Evolutionary conservation across 345 rosid species (phyloP).

Genomic region (Bretschneidera sinensis): DNA sequence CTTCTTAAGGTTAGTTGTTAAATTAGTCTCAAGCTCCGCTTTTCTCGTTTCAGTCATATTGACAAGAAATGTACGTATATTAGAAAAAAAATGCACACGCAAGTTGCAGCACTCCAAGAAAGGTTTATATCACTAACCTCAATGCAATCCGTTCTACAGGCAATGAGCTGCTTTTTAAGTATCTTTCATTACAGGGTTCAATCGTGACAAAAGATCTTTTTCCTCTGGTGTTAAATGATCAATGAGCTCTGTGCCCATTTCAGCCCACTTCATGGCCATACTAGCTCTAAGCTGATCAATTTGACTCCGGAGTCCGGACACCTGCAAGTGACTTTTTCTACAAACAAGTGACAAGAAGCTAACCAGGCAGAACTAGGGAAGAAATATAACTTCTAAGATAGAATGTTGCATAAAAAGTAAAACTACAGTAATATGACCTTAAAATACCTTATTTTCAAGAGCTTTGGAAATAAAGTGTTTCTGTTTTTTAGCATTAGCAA

Average conservation of each 20-base stretch:
- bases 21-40: constrained; percentile 90
- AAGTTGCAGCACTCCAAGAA: constrained; percentile 3
- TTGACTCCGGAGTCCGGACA: constrained; percentile 58
- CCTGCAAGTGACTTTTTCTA: constrained; percentile 79
- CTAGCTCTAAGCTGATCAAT: constrained; percentile 78
- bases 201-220: constrained; percentile 57
- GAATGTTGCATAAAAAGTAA: constrained; percentile 1
- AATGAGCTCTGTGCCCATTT: constrained; percentile 91
- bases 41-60: constrained; percentile 84
- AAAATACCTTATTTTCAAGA: constrained; percentile 71
- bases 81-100: constrained; percentile 7
- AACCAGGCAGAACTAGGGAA: background rate
- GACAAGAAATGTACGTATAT: constrained; percentile 18
- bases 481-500: constrained; percentile 74
- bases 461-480: constrained; percentile 59
- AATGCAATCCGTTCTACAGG: constrained; percentile 68
- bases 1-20: constrained; percentile 86
- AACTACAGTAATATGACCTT: background rate
- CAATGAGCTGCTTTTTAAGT: constrained; percentile 65
- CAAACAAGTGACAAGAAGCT: constrained; percentile 23
- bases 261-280: constrained; percentile 67
- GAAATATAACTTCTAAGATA: background rate
- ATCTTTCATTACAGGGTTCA: constrained; percentile 74
- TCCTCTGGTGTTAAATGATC: constrained; percentile 89
- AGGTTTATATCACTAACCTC: constrained; percentile 49